Base-by-base conservation (phyloP, 2,329 filamentous ascomycete genomes). In the Diaporthe velutina region DNA sequence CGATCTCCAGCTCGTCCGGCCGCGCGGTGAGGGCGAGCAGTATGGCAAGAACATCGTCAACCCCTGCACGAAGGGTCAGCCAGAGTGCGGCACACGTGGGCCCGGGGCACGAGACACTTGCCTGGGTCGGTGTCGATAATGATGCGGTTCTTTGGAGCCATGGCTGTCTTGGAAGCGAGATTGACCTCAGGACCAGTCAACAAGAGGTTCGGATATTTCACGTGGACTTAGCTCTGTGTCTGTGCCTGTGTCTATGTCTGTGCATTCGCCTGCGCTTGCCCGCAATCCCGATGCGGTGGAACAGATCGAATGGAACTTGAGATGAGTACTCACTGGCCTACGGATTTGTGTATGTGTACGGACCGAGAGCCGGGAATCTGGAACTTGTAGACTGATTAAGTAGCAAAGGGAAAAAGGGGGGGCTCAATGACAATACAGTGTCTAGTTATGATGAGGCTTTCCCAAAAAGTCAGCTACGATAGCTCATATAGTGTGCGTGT, bases 121-220 rank as follows among this genome's bases (percentile, higher is more conserved):
- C 96, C 86, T 78, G 96, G 96, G 82, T 98, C 97, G 3, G 96
- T 98, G 82, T 99, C 97, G 80, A 99, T 97, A 80, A 99, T 98
- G 79, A 99, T 93, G 80, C 93, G 92, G 80, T 90, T 91, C 79
- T 91, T 91, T 38, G 92, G 89, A 73, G 90, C 88, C 93, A 94
- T 94, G 73, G 61, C 78, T 78, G 52, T 61, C 35, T 57, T 50
- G 40, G 25, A 54, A 60, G 40, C 7, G 66, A 71, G 48, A 57
- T 60, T 45, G 67, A 42, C 19, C 30, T 35, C 4, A 15, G 54
- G 17, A 15, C 61, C 42, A 42, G 67, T 74, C 60, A 74, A 45
- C 15, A 25, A 55, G 52, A 45, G 22, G 35, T 33, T 50, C 66
- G 40, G 40, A 28, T 38, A 45, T 28, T 74, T 58, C 50, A 70